Percentiles rank a stretch among this genome's conserved stretches.
phyloP scores from a whole-genome alignment of 192 early-diverging fungal species.

The Backusella liffmaniae region DNA sequence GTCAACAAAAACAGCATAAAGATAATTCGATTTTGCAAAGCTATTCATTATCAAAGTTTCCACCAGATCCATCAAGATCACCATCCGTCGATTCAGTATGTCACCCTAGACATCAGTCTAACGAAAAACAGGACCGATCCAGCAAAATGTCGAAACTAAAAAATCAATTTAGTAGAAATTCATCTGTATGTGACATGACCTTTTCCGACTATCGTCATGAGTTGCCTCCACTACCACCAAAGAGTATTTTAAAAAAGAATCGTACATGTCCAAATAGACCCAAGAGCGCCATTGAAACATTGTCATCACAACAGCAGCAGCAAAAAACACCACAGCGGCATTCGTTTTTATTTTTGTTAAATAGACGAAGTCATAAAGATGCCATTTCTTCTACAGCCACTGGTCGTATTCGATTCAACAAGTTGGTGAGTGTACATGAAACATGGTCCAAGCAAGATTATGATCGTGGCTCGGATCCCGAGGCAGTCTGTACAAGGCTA shows the following conservation, averaged over 20 bases:
- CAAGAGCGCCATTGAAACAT: not conserved
- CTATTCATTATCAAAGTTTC: not conserved
- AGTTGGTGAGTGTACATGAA: slow-evolving; percentile 44
- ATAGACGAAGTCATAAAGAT: not conserved
- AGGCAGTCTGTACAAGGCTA: slow-evolving; percentile 74
- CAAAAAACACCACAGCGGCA: not conserved
- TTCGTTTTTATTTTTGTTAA: not conserved
- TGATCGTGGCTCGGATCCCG: slow-evolving; percentile 81
- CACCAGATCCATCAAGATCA: not conserved
- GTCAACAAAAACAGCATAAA: not conserved
- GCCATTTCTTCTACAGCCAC: not conserved
- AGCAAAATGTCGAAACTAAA: not conserved
- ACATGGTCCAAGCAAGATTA: slow-evolving; percentile 80
- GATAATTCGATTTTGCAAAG: not conserved
- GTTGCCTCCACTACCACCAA: slow-evolving; percentile 1
- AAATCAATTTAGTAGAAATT: not conserved
- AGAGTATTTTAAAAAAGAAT: not conserved
- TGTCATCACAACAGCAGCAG: not conserved
- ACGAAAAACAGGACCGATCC: not conserved
- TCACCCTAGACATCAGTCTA: not conserved
- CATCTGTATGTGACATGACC: not conserved
- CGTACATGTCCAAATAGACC: not conserved
- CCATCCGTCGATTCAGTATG: slow-evolving; percentile 8
- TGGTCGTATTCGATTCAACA: slow-evolving; percentile 11
- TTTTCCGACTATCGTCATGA: not conserved